Percentiles rank a stretch among this genome's conserved stretches.
Conservation (phyloP, 2,329 filamentous ascomycete genomes). For the Fusarium mangiferae region DNA sequence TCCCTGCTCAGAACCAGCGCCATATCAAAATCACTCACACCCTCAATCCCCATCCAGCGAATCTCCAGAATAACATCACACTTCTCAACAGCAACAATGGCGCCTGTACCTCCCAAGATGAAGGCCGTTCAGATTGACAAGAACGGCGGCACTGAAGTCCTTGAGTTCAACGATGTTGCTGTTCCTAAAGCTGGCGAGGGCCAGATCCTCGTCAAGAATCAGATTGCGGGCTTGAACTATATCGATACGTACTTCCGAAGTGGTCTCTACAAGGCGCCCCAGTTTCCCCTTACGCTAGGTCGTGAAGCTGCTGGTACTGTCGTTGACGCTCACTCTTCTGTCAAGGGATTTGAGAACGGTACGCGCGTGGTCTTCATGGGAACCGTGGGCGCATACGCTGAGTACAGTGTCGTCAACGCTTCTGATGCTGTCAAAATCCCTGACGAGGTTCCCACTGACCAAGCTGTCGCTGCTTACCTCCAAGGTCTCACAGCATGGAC, state of each 20-base stretch:
- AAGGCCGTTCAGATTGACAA: conserved; percentile 74
- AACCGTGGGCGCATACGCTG: conserved; percentile 60
- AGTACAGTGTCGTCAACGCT: conserved; percentile 65
- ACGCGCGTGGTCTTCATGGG: conserved; percentile 78
- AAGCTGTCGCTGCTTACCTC: conserved; percentile 75
- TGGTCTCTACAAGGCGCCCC: conserved; percentile 77
- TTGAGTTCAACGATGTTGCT: conserved; percentile 75
- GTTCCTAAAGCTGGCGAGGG: conserved; percentile 75
- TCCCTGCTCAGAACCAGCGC: conserved; percentile 31
- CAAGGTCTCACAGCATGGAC: conserved; percentile 88
- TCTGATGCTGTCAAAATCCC: conserved; percentile 71
- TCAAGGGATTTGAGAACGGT: conserved; percentile 68
- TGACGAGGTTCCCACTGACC: conserved; percentile 65
- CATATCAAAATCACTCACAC: background rate
- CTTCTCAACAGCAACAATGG: conserved; percentile 64
- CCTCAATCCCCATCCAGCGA: conserved; percentile 9
- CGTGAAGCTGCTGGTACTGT: conserved; percentile 82
- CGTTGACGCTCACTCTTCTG: conserved; percentile 66
- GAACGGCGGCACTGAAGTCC: conserved; percentile 74
- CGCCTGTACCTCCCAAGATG: conserved; percentile 77
- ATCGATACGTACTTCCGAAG: conserved; percentile 93
- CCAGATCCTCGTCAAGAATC: conserved; percentile 83
- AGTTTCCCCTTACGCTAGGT: conserved; percentile 79
- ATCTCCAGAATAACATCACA: conserved; percentile 14
- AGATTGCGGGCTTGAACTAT: conserved; percentile 84